Evolutionary conservation across 179 eudicot genomes (phyloP).

Genomic region (Silene noctiflora): DNA sequence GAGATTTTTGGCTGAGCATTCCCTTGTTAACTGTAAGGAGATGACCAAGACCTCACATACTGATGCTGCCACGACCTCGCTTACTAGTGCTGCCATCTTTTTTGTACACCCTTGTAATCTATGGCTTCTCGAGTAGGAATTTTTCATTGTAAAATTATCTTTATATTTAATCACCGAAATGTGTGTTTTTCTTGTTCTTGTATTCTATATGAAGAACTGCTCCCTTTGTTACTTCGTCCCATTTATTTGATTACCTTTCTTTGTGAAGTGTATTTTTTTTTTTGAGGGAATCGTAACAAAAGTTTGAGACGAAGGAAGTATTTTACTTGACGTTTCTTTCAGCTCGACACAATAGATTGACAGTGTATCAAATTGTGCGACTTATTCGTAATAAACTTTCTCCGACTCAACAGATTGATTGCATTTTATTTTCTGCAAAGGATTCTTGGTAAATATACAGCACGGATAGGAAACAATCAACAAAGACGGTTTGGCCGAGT

Average conservation of each 20-base stretch:
- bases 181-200: constrained; percentile 26
- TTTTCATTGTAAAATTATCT: constrained; percentile 22
- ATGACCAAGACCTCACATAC: constrained; percentile 16
- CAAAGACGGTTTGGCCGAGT: constrained; percentile 82
- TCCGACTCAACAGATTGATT: too few relatives aligned
- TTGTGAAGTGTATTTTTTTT: too few relatives aligned
- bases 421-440: too few relatives aligned
- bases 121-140: constrained; percentile 14
- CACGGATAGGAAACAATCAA: background rate
- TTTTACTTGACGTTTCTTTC: too few relatives aligned
- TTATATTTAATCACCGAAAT: constrained; percentile 7
- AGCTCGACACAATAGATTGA: too few relatives aligned
- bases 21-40: constrained; percentile 17
- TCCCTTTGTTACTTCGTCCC: too few relatives aligned
- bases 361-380: too few relatives aligned
- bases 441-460: too few relatives aligned
- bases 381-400: too few relatives aligned
- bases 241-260: too few relatives aligned
- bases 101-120: constrained; percentile 14
- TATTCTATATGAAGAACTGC: background rate
- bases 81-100: constrained; percentile 12
- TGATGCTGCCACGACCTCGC: constrained; percentile 14
- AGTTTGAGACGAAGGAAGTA: too few relatives aligned
- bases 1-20: constrained; percentile 10
- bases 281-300: too few relatives aligned